Evolutionary conservation across 116 monocot genomes (phyloP).

Genomic region (Trichopus zeylanicus): DNA sequence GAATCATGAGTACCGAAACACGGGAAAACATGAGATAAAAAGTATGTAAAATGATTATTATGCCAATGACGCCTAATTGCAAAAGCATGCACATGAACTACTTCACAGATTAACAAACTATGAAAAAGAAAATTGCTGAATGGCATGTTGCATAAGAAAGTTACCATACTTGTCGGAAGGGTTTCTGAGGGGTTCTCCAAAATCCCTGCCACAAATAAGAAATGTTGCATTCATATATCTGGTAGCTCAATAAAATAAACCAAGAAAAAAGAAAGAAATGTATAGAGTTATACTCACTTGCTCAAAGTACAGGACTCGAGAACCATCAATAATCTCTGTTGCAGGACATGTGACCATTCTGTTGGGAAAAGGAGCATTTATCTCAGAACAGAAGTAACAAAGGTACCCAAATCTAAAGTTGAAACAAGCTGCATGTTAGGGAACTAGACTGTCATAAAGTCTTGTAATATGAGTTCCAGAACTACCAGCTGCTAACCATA

Average conservation of each 20-base stretch:
- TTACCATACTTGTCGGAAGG: constrained; percentile 83
- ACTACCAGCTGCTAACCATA: too few species aligned
- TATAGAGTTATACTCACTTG: constrained; percentile 42
- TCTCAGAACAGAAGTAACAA: too few species aligned
- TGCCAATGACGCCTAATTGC: too few species aligned
- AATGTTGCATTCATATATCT: background rate
- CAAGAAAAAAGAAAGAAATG: background rate
- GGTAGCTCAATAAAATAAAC: background rate
- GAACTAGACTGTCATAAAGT: too few species aligned
- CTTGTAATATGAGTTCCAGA: too few species aligned
- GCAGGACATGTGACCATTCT: constrained; percentile 88
- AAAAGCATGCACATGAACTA: background rate
- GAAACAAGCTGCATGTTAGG: too few species aligned
- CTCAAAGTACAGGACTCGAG: constrained; percentile 83
- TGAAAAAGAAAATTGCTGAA: background rate
- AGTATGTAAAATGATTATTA: too few species aligned
- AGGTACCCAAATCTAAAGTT: too few species aligned
- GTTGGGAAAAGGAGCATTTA: too few species aligned
- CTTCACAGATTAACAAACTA: background rate
- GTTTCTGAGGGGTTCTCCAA: constrained; percentile 87
- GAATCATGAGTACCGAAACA: too few species aligned
- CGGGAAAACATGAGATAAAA: too few species aligned
- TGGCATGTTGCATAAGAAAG: constrained; percentile 8
- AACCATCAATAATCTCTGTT: constrained; percentile 88
- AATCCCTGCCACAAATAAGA: constrained; percentile 57